Percentiles rank a stretch among this genome's conserved stretches.
Conservation (phyloP, 495 filamentous ascomycete genomes). For the Penicillium maclennaniae region DNA sequence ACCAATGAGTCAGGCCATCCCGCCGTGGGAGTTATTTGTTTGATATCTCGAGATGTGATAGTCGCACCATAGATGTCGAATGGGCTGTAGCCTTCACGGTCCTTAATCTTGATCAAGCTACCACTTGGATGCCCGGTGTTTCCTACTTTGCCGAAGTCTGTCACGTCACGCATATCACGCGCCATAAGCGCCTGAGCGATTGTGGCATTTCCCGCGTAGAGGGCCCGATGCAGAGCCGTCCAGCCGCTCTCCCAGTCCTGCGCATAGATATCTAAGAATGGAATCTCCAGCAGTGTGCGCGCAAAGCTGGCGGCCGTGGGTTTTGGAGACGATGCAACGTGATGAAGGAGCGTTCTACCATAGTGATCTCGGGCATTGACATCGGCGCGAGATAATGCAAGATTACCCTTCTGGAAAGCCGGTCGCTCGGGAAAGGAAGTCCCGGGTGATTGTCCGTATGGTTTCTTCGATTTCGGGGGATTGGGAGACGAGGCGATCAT, state of each 20-base stretch:
- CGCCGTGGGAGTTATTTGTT: conserved; percentile 23
- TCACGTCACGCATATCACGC: conserved; percentile 65
- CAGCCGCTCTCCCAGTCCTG: conserved; percentile 93
- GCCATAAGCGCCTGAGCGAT: conserved; percentile 76
- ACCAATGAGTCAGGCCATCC: conserved; percentile 12
- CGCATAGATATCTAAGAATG: conserved; percentile 76
- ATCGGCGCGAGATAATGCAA: conserved; percentile 60
- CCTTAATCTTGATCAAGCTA: conserved; percentile 87
- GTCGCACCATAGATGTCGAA: conserved; percentile 87
- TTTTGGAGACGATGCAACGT: conserved; percentile 71
- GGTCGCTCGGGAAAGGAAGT: conserved; percentile 25
- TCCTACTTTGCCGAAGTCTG: conserved; percentile 43
- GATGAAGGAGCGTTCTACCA: conserved; percentile 80
- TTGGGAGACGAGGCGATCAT: conserved; percentile 48
- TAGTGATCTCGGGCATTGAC: conserved; percentile 75
- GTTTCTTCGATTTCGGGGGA: conserved; percentile 38
- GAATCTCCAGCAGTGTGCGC: conserved; percentile 70
- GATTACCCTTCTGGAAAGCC: conserved; percentile 11
- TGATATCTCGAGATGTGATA: conserved; percentile 58
- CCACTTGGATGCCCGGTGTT: conserved; percentile 48
- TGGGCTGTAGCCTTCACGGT: conserved; percentile 88
- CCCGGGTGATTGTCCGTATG: conserved; percentile 27
- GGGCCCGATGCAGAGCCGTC: conserved; percentile 88
- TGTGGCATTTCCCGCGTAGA: conserved; percentile 89
- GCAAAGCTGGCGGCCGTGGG: conserved; percentile 67